phyloP scores from a whole-genome alignment of 169 alveolate genomes.

The Eimeria brunetti region DNA sequence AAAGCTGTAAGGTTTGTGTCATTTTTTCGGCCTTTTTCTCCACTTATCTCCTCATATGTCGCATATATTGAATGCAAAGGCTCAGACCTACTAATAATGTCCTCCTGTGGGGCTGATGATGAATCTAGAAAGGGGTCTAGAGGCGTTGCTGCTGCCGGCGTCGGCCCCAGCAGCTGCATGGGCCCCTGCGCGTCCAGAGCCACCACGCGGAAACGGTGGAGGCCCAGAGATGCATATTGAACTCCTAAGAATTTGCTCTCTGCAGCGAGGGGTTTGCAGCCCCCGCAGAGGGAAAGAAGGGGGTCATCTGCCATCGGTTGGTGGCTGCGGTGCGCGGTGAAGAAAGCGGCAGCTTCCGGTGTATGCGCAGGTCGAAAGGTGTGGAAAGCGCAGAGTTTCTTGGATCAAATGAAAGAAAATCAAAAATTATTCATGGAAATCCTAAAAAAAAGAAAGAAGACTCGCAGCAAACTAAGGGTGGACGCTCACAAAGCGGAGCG shows the following conservation, averaged over 20 bases:
- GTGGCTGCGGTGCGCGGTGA: too few species aligned
- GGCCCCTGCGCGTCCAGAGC: conserved; percentile 33
- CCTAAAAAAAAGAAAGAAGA: too few species aligned
- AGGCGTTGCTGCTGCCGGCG: conserved; percentile 3
- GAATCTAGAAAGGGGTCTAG: neutral
- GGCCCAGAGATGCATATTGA: conserved; percentile 44
- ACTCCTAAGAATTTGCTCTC: conserved; percentile 1
- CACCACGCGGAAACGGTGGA: neutral
- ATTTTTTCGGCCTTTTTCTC: neutral
- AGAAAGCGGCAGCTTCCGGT: neutral
- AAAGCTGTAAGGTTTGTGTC: conserved; percentile 15
- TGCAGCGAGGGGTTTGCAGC: conserved; percentile 24
- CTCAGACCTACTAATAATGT: neutral
- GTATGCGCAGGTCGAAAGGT: neutral
- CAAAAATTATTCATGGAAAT: too few species aligned
- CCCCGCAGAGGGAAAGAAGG: conserved; percentile 28
- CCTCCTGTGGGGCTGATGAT: neutral
- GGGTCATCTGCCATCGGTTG: neutral
- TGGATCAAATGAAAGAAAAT: too few species aligned
- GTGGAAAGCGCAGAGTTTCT: too few species aligned
- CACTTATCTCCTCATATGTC: too few species aligned
- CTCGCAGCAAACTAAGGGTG: too few species aligned
- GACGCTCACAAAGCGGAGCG: too few species aligned
- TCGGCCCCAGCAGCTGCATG: conserved; percentile 12
- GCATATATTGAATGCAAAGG: neutral